A percentile compares a stretch with the other conserved stretches of the same genome.
These are phyloP conservation scores for Sesbania bispinosa DNA, from an alignment of 306 rosid genomes.

Conservation along the genomic window DNA sequence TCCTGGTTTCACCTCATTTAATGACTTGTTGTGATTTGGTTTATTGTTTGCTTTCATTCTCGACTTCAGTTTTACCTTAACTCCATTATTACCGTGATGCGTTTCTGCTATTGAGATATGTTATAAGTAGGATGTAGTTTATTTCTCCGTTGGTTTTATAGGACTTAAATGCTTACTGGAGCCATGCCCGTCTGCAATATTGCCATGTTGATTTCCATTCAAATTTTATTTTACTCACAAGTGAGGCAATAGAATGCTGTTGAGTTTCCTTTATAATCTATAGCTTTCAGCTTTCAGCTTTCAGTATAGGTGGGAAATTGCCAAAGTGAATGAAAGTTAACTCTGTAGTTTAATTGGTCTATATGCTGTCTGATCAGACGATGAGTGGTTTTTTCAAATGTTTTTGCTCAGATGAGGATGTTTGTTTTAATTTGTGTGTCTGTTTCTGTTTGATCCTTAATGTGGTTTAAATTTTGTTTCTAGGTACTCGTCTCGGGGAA, in stretches of 20 bases:
- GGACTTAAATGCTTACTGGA: neutral
- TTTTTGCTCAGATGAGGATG: neutral
- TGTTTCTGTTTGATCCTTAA: neutral
- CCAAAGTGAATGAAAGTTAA: neutral
- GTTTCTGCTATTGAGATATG: neutral
- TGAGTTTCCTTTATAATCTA: neutral
- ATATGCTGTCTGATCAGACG: neutral
- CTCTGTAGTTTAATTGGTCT: conserved; percentile 6
- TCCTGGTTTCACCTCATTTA: too few relatives aligned
- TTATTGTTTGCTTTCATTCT: conserved; percentile 6
- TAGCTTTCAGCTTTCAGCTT: conserved; percentile 14
- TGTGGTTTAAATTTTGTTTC: conserved; percentile 11
- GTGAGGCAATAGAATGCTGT: neutral
- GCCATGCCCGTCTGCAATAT: neutral
- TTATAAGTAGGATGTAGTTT: neutral
- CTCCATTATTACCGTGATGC: neutral
- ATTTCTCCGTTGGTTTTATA: neutral
- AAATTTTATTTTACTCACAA: neutral
- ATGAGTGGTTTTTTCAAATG: neutral
- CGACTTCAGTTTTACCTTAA: neutral
- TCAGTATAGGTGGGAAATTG: neutral
- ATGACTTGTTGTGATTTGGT: too few relatives aligned
- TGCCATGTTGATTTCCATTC: neutral
- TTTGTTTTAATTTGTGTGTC: neutral
- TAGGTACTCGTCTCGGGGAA: conserved; percentile 91